Evolutionary conservation across 495 filamentous ascomycete species (phyloP), one percentile per base, ranked within the genome.

Genomic region (Saxophila tyrrhenica): DNA sequence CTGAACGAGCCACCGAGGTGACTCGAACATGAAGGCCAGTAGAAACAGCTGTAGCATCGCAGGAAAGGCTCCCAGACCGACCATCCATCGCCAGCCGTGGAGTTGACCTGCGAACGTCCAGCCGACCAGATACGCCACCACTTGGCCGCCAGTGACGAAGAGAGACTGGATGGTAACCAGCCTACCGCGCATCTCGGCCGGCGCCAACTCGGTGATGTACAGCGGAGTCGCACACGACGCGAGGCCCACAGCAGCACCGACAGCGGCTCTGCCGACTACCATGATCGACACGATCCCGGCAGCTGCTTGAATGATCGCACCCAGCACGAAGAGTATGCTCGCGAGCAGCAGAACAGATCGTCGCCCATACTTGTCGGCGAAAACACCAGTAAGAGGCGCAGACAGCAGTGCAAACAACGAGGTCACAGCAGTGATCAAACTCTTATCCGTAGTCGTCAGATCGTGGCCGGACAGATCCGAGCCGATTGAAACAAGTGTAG

Each of bases 1-100:
- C 62, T 85, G 83, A 0, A 91, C 80, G 44, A 94, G 73, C 87
- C 87, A 95, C 21, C 90, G 74, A 35, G 90, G 90, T 5, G 84
- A 89, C 67, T 96, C 90, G 0, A 89, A 88, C 74, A 95, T 78
- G 39, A 78, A 64, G 1, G 78, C 51, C 54, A 95, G 69, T 21
- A 89, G 65, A 0, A 73, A 60, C 35, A 79, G 76, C 65, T 95
- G 89, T 8, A 87, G 52, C 2, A 78, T 69, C 7, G 89, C 89
- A 0, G 90, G 90, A 47, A 82, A 50, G 23, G 84, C 87, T 1
- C 90, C 90, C 10, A 96, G 69, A 0, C 90, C 90, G 0, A 96
- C 87, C 75, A 94, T 86, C 81, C 85, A 94, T 52, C 89, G 72
- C 90, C 90, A 96, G 20, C 84, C 87, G 15, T 77, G 78, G 38